These are phyloP conservation scores for Vigna trinervia DNA, from an alignment of 306 rosid genomes.

Conservation along the genomic window DNA sequence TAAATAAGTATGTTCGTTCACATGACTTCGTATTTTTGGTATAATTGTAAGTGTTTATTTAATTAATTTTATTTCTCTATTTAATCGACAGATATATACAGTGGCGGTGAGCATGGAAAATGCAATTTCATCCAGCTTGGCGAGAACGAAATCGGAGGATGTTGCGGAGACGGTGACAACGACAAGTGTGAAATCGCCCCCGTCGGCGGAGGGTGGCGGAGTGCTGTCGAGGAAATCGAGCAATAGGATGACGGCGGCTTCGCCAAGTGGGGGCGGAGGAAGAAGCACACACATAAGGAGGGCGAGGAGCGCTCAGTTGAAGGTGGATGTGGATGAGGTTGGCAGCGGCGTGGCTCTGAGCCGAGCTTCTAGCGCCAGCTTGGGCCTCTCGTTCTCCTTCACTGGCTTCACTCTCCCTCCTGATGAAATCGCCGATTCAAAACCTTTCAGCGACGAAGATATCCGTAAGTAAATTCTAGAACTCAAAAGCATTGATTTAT, in stretches of 20 bases:
- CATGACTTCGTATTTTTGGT: too few species aligned
- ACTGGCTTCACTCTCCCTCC: conserved; percentile 88
- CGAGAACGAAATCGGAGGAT: conserved; percentile 82
- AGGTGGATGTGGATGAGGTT: conserved; percentile 77
- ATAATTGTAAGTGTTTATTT: background rate
- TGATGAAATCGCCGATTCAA: conserved; percentile 73
- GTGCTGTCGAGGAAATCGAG: conserved; percentile 69
- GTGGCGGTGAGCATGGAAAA: conserved; percentile 61
- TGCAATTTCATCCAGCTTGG: conserved; percentile 52
- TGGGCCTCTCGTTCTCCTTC: conserved; percentile 93
- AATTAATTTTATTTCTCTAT: background rate
- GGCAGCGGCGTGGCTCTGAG: conserved; percentile 89
- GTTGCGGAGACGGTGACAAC: conserved; percentile 54
- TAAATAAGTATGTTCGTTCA: too few species aligned
- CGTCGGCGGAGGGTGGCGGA: conserved; percentile 49
- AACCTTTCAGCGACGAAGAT: conserved; percentile 86
- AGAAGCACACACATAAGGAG: conserved; percentile 83
- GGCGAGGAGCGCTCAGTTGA: conserved; percentile 85
- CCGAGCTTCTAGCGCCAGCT: conserved; percentile 94
- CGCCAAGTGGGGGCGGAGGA: conserved; percentile 59
- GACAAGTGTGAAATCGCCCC: conserved; percentile 56
- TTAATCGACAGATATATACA: background rate
- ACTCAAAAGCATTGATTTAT: background rate
- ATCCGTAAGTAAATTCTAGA: conserved; percentile 62
- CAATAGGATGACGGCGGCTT: conserved; percentile 51